Base-by-base conservation (phyloP, 495 filamentous ascomycete genomes). In the Trichoderma asperelloides region DNA sequence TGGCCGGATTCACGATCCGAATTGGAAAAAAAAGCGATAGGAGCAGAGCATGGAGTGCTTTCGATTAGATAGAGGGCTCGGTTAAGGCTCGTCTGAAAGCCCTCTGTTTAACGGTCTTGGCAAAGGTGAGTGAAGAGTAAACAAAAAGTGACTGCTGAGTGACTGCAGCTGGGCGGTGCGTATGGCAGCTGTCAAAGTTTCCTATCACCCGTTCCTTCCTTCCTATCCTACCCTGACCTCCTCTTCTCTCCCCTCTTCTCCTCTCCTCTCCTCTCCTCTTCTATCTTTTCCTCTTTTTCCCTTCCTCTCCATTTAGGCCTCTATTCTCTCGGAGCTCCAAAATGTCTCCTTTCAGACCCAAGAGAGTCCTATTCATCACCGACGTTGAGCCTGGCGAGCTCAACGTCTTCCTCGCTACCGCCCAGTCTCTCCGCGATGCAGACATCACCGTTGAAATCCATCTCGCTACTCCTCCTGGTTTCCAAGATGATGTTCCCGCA, bases 351-450 rank as follows among this genome's bases (percentile, higher is more conserved):
- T 28, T 49, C 9, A 7, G 16, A 9, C 27, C 70, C 30, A 69
- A 66, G 37, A 72, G 69, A 5, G 74, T 83, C 18, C 74, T 87
- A 12, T 81, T 87, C 63, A 71, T 87, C 67, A 84, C 85, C 7
- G 84, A 82, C 74, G 80, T 81, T 51, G 85, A 86, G 68, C 77
- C 81, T 65, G 85, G 85, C 21, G 82, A 85, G 66, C 79, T 81
- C 30, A 86, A 86, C 70, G 81, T 86, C 28, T 77, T 80, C 41
- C 78, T 87, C 0, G 84, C 85, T 12, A 78, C 82, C 1, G 77
- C 77, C 25, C 78, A 84, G 30, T 83, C 84, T 64, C 79, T 86
- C 1, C 71, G 85, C 30, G 69, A 72, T 8, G 71, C 75, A 13
- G 77, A 78, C 15, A 76, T 74, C 2, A 67, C 77, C 41, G 77